A percentile compares a stretch with the other conserved stretches of the same genome.
Conservation (phyloP, 495 filamentous ascomycete genomes). For the Parmelia sp. region DNA sequence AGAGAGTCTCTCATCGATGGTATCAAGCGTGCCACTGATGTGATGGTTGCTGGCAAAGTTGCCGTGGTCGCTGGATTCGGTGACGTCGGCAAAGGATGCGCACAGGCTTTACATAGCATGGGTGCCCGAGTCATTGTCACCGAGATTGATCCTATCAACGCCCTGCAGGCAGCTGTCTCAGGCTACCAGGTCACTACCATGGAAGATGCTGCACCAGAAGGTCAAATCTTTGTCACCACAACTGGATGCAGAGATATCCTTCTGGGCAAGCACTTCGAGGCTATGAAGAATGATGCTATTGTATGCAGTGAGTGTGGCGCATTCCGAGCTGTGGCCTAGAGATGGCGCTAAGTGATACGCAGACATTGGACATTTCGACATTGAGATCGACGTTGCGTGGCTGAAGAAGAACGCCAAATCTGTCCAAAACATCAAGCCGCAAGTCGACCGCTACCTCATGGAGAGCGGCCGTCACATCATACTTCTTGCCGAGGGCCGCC, state of each 20-base stretch:
- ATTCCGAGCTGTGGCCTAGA: background rate
- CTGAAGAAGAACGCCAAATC: constrained; percentile 91
- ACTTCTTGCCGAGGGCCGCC: constrained; percentile 94
- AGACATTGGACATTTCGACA: constrained; percentile 99
- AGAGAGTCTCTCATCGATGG: constrained; percentile 97
- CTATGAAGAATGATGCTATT: constrained; percentile 97
- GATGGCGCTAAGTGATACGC: background rate
- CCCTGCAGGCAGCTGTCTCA: constrained; percentile 95
- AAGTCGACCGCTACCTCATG: constrained; percentile 97
- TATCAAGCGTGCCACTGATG: constrained; percentile 99
- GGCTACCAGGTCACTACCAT: constrained; percentile 96
- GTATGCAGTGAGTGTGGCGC: constrained; percentile 76
- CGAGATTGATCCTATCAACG: constrained; percentile 99
- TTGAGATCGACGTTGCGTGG: constrained; percentile 99
- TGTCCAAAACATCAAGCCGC: constrained; percentile 97
- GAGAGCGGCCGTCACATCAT: constrained; percentile 92
- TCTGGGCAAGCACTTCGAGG: constrained; percentile 85
- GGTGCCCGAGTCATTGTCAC: constrained; percentile 95
- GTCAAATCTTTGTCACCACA: constrained; percentile 99
- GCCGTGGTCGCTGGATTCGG: constrained; percentile 96
- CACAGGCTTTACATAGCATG: constrained; percentile 90
- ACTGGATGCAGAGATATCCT: constrained; percentile 99
- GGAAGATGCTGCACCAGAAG: constrained; percentile 81
- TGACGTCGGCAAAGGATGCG: constrained; percentile 99
- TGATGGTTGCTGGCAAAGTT: constrained; percentile 99